A percentile compares a stretch with the other conserved stretches of the same genome.
Evolutionary conservation across 108 stramenopile species (phyloP).

Genomic region (Skeletonema tropicum): DNA sequence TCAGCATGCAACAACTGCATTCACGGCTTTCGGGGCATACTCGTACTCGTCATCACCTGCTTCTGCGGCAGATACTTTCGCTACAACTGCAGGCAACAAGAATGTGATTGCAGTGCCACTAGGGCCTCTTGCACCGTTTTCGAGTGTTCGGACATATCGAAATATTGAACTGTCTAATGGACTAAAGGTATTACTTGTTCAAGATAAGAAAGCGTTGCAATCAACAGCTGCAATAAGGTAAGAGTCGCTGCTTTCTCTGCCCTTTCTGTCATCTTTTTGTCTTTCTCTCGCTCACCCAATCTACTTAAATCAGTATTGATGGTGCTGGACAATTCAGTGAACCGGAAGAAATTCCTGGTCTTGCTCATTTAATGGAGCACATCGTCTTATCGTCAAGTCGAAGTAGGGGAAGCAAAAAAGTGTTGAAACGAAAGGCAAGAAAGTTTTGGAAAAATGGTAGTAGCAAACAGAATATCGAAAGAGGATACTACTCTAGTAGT

Average conservation of each 20-base stretch:
- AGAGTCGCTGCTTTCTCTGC: no score
- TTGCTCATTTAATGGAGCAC: conserved; percentile 85
- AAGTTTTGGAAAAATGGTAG: conserved; percentile 60
- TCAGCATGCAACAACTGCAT: background rate
- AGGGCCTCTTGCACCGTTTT: conserved; percentile 61
- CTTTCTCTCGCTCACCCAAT: no score
- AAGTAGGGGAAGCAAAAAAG: conserved; percentile 16
- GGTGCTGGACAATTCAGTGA: conserved; percentile 81
- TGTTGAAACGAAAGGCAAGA: conserved; percentile 25
- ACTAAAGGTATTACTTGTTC: conserved; percentile 63
- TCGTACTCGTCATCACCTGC: conserved; percentile 1
- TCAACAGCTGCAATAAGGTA: conserved; percentile 62
- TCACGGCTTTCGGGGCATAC: background rate
- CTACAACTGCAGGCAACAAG: conserved; percentile 8
- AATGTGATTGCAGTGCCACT: conserved; percentile 33
- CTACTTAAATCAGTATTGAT: conserved; percentile 67
- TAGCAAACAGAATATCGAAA: background rate
- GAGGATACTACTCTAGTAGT: background rate
- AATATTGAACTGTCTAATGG: conserved; percentile 65
- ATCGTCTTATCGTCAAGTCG: conserved; percentile 59
- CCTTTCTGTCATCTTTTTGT: no score
- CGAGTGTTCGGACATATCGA: conserved; percentile 62
- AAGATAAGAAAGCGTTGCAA: conserved; percentile 48
- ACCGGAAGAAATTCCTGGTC: conserved; percentile 58
- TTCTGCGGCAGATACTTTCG: conserved; percentile 4